A percentile compares a stretch with the other conserved stretches of the same genome.
Conservation (phyloP, 1,139 yeast species). For the Sugiyamaella pinicola region DNA sequence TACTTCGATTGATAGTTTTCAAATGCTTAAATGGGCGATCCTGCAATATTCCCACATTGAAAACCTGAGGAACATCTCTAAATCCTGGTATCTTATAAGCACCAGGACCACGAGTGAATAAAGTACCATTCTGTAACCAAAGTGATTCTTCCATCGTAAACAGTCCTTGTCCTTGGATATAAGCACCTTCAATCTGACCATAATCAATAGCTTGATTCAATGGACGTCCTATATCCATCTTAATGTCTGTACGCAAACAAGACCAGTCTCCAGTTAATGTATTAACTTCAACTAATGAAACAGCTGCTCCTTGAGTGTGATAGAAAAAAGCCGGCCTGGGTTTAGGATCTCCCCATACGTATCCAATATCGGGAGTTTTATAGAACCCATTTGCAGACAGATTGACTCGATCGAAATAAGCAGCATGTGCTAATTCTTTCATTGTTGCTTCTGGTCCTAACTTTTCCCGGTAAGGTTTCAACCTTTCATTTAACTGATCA, state of each 20-base stretch:
- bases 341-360: conserved; percentile 45
- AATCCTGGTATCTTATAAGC: conserved; percentile 53
- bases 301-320: conserved; percentile 50
- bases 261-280: conserved; percentile 52
- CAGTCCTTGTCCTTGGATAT: conserved; percentile 51
- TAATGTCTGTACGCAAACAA: conserved; percentile 46
- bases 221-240: conserved; percentile 53
- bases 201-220: conserved; percentile 51
- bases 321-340: conserved; percentile 50
- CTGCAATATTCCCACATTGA: conserved; percentile 46
- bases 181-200: conserved; percentile 54
- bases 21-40: conserved; percentile 48
- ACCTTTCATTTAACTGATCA: conserved; percentile 47
- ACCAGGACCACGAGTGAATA: conserved; percentile 52
- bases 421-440: conserved; percentile 45
- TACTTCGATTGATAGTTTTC: conserved; percentile 48
- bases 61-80: conserved; percentile 49
- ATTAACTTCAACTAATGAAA: conserved; percentile 48
- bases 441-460: conserved; percentile 45
- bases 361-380: conserved; percentile 53
- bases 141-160: conserved; percentile 51
- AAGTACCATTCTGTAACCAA: conserved; percentile 47
- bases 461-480: conserved; percentile 44
- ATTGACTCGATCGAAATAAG: conserved; percentile 49
- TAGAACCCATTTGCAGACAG: conserved; percentile 52